Percentiles rank a stretch among this genome's conserved stretches.
These are phyloP conservation scores for Prunus fruticosa DNA, from an alignment of 306 rosid genomes.

Conservation along the genomic window DNA sequence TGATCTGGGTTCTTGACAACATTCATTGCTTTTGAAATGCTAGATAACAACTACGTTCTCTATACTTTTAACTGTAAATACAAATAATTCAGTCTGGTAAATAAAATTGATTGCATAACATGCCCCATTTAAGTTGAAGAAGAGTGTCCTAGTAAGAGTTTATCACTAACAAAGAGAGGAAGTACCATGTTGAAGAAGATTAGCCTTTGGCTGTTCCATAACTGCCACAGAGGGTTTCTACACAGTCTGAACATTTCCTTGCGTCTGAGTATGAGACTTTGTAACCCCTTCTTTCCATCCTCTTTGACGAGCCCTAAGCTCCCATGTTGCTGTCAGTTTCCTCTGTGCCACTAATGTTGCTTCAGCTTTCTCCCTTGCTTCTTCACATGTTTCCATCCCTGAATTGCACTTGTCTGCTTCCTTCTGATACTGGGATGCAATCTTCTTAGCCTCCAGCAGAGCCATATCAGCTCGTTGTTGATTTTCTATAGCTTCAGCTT, in stretches of 20 bases:
- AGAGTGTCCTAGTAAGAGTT: constrained; percentile 14
- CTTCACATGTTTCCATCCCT: constrained; percentile 98
- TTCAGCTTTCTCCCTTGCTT: constrained; percentile 93
- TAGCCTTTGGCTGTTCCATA: constrained; percentile 28
- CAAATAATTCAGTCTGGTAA: constrained; percentile 20
- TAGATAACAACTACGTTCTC: constrained; percentile 24
- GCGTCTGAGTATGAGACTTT: constrained; percentile 52
- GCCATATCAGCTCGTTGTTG: constrained; percentile 87
- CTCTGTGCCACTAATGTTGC: constrained; percentile 57
- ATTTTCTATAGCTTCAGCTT: constrained; percentile 63
- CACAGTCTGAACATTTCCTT: constrained; percentile 59
- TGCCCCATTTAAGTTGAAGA: constrained; percentile 10
- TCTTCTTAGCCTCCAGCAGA: constrained; percentile 92
- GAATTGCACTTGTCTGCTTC: constrained; percentile 99
- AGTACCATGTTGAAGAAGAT: constrained; percentile 20
- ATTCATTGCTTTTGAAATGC: constrained; percentile 6
- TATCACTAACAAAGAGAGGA: constrained; percentile 21
- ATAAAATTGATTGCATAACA: constrained; percentile 8
- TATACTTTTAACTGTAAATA: constrained; percentile 37
- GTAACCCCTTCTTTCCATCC: constrained; percentile 92
- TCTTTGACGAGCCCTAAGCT: constrained; percentile 87
- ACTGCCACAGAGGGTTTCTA: constrained; percentile 26
- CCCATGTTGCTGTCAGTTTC: constrained; percentile 80
- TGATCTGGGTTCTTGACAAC: constrained; percentile 12
- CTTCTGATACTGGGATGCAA: constrained; percentile 91